Evolutionary conservation across 176 grass and related monocot species (phyloP).

Genomic region (Juncus inflexus): DNA sequence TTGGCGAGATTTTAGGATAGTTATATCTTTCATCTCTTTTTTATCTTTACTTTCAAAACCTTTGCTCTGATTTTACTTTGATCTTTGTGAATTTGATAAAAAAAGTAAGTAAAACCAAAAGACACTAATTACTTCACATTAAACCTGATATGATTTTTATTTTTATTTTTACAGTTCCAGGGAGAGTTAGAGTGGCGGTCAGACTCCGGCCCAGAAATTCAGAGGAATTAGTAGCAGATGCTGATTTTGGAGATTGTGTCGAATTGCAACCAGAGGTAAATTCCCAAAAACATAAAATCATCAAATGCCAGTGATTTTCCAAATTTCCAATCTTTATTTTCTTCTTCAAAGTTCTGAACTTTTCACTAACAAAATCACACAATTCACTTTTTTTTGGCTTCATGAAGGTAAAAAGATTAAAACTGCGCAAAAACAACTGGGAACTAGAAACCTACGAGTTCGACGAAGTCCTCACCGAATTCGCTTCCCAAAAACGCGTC

Average conservation of each 20-base stretch:
- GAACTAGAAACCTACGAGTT: conserved; percentile 94
- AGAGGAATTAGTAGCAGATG: conserved; percentile 78
- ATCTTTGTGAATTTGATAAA: background rate
- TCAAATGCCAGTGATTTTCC: background rate
- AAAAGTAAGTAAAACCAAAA: too few relatives aligned
- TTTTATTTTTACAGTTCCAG: conserved; percentile 53
- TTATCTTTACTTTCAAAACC: background rate
- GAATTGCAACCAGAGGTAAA: conserved; percentile 95
- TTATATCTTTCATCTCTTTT: conserved; percentile 1
- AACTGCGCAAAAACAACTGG: conserved; percentile 99
- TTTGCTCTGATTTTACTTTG: conserved; percentile 16
- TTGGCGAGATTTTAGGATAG: background rate
- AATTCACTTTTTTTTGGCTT: conserved; percentile 26
- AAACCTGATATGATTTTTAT: too few relatives aligned
- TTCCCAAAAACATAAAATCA: background rate
- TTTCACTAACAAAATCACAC: conserved; percentile 6
- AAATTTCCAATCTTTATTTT: background rate
- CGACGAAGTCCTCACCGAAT: conserved; percentile 97
- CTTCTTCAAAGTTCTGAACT: background rate
- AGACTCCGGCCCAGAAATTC: conserved; percentile 88
- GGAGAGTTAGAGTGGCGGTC: conserved; percentile 95
- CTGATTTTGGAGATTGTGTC: conserved; percentile 94
- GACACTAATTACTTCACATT: too few relatives aligned
- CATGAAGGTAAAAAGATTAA: conserved; percentile 91
- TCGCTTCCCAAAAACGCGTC: conserved; percentile 95